Percentiles rank a stretch among this genome's conserved stretches.
Conservation (phyloP, 139 green algal species). For the Pleodorina starrii region DNA sequence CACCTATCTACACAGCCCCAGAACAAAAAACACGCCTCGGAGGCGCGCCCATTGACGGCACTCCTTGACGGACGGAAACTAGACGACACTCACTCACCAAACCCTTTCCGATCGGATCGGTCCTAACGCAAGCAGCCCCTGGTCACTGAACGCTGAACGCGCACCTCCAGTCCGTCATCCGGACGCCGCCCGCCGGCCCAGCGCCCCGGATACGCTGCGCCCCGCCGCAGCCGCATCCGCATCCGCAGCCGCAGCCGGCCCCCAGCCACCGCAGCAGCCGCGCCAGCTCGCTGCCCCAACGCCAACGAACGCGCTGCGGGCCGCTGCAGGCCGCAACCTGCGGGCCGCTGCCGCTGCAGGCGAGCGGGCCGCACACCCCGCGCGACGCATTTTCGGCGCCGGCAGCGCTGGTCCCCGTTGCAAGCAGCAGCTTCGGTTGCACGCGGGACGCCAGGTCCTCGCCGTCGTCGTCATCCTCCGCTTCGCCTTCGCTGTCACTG, state of each 20-base stretch:
- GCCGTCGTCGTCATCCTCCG: not conserved
- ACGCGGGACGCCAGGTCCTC: not conserved
- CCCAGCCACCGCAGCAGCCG: not conserved
- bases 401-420: not conserved
- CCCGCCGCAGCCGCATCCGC: too few relatives aligned
- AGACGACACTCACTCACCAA: not conserved
- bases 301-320: not conserved
- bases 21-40: too few relatives aligned
- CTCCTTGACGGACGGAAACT: too few relatives aligned
- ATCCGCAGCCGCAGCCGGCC: not conserved
- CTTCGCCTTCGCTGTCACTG: not conserved
- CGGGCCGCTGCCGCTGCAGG: too few relatives aligned
- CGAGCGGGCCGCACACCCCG: too few relatives aligned
- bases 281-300: not conserved
- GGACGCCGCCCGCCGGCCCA: not conserved
- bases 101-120: too few relatives aligned
- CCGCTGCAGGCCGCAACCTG: too few relatives aligned
- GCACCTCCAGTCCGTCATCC: not conserved
- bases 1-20: too few relatives aligned
- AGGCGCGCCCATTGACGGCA: too few relatives aligned
- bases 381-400: too few relatives aligned
- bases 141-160: too few relatives aligned
- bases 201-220: not conserved
- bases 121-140: not conserved
- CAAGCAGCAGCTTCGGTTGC: not conserved